Evolutionary conservation across 148 eudicot genomes (phyloP).

Genomic region (Simmondsia chinensis): DNA sequence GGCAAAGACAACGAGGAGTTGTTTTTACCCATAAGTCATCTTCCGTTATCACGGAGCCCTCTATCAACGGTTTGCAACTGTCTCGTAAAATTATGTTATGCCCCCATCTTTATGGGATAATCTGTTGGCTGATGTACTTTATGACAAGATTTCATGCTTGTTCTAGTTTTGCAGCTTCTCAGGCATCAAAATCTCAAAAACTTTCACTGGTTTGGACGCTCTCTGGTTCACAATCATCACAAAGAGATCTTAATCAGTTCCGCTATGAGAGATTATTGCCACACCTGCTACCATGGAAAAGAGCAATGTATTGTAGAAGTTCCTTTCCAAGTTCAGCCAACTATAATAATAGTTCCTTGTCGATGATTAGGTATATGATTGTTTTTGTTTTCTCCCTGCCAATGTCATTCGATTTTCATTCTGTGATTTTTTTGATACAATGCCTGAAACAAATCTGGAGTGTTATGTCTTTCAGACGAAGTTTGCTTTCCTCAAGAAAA

Average conservation of each 20-base stretch:
- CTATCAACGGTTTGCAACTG: too few relatives aligned
- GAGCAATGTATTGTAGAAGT: slow-evolving; percentile 58
- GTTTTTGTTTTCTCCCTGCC: slow-evolving; percentile 6
- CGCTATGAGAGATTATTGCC: slow-evolving; percentile 38
- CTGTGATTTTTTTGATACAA: slow-evolving; percentile 9
- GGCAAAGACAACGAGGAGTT: too few relatives aligned
- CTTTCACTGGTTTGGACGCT: slow-evolving; percentile 73
- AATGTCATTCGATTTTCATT: too few relatives aligned
- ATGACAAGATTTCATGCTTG: too few relatives aligned
- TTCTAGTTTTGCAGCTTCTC: too few relatives aligned
- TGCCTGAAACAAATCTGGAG: slow-evolving; percentile 12
- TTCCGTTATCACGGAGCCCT: too few relatives aligned
- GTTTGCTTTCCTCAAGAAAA: slow-evolving; percentile 62
- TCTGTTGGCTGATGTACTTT: too few relatives aligned
- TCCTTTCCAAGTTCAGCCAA: slow-evolving; percentile 29
- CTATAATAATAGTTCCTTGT: slow-evolving; percentile 16
- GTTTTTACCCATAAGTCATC: too few relatives aligned
- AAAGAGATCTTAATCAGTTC: slow-evolving; percentile 33
- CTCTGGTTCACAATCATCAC: slow-evolving; percentile 35
- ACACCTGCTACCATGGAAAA: slow-evolving; percentile 79
- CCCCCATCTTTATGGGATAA: too few relatives aligned
- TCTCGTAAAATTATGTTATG: too few relatives aligned
- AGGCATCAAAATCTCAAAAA: slow-evolving; percentile 45
- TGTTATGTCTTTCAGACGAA: slow-evolving; percentile 40
- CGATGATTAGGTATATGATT: slow-evolving; percentile 33